Percentiles rank a stretch among this genome's conserved stretches.
phyloP scores from a whole-genome alignment of 345 rosid species.

The Abelmoschus esculentus region DNA sequence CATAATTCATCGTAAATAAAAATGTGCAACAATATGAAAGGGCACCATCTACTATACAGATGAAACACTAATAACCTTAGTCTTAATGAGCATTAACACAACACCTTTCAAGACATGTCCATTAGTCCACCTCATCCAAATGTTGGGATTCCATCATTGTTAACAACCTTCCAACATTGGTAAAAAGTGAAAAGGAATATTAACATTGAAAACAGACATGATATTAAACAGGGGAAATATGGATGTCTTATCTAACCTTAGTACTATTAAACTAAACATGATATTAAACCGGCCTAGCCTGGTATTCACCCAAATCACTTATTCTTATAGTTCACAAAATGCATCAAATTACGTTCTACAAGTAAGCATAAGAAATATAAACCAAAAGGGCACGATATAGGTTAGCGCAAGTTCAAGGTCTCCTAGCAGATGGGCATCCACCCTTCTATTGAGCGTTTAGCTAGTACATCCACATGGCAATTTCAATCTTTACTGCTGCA shows the following conservation, averaged over 20 bases:
- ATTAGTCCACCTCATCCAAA: not conserved
- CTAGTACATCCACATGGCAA: not conserved
- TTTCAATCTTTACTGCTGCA: not conserved
- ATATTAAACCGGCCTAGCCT: not conserved
- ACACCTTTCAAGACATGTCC: not conserved
- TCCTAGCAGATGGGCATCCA: not conserved
- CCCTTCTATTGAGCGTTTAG: not conserved
- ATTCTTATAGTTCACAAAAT: not conserved
- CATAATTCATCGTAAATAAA: too few species aligned
- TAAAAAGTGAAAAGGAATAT: not conserved
- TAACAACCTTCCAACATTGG: not conserved
- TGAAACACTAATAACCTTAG: not conserved
- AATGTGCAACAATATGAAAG: too few species aligned
- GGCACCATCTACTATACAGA: too few species aligned
- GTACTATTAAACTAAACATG: slow-evolving; percentile 1
- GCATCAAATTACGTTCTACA: not conserved
- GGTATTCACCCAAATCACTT: slow-evolving; percentile 1
- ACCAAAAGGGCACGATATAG: not conserved
- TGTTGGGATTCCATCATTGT: not conserved
- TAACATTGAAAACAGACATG: not conserved
- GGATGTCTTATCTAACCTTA: not conserved
- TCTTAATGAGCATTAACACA: not conserved
- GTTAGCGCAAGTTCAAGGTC: not conserved
- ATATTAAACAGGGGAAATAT: not conserved
- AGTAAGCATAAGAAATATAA: not conserved